Conservation (phyloP, 768 basidiomycete species). For the Boletus vermiculosoides region DNA sequence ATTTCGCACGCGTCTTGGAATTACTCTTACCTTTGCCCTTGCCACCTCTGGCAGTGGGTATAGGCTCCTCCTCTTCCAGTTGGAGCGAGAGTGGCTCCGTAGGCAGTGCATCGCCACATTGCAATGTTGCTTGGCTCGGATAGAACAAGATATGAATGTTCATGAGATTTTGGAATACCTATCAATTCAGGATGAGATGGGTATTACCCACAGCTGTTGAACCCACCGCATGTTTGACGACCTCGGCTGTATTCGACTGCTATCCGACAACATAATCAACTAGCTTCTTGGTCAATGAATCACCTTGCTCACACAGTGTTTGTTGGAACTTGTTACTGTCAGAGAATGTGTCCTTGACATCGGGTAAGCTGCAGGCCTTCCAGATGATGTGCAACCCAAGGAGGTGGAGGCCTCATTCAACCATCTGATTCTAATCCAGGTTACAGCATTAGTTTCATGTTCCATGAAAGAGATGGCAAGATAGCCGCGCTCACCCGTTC, state of each 20-base stretch:
- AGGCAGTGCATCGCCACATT: constrained; percentile 45
- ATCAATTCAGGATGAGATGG: background rate
- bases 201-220: background rate
- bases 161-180: constrained; percentile 87
- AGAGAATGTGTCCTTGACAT: constrained; percentile 47
- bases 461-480: too few relatives aligned
- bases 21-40: constrained; percentile 34
- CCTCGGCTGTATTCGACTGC: constrained; percentile 79
- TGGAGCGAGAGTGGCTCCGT: constrained; percentile 55
- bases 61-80: constrained; percentile 54
- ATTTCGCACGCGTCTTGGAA: constrained; percentile 32
- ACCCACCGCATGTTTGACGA: constrained; percentile 80
- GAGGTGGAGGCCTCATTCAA: constrained; percentile 79
- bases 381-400: constrained; percentile 80
- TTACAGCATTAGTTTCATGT: background rate
- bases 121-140: constrained; percentile 41
- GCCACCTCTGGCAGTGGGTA: constrained; percentile 12
- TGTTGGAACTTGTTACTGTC: constrained; percentile 59
- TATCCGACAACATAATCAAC: constrained; percentile 82
- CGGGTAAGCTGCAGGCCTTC: constrained; percentile 64
- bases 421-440: constrained; percentile 61
- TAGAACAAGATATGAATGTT: constrained; percentile 79
- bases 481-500: constrained; percentile 57
- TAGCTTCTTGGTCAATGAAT: constrained; percentile 70
- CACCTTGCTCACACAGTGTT: constrained; percentile 62